Evolutionary conservation across 2,329 filamentous ascomycete species (phyloP).

Genomic region (Fusarium circinatum): DNA sequence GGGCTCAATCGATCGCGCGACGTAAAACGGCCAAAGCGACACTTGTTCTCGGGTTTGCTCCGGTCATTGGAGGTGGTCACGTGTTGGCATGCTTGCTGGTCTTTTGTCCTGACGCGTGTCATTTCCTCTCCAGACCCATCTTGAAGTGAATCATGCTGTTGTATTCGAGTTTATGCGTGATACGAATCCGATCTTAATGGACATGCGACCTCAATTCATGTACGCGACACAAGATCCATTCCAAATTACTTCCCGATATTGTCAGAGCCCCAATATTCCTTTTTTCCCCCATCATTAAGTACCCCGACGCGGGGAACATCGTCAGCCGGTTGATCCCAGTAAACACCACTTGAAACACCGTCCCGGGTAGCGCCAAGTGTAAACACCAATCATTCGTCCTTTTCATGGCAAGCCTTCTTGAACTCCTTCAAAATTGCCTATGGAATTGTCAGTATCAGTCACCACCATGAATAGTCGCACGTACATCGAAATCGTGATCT

Average conservation of each 20-base stretch:
- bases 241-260: background rate
- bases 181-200: background rate
- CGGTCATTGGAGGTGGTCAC: background rate
- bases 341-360: background rate
- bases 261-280: background rate
- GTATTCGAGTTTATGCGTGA: background rate
- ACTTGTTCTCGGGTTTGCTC: background rate
- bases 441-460: background rate
- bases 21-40: background rate
- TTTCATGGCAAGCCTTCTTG: slow-evolving; percentile 30
- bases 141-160: background rate
- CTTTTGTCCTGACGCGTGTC: background rate
- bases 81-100: background rate
- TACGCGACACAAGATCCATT: background rate
- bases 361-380: background rate
- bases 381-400: slow-evolving; percentile 11
- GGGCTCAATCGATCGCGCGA: background rate
- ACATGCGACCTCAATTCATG: background rate
- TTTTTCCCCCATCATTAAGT: background rate
- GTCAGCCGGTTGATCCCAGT: background rate
- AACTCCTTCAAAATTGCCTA: slow-evolving; percentile 38
- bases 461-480: background rate
- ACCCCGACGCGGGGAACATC: background rate
- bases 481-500: slow-evolving; percentile 63
- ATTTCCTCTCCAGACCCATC: background rate